Base-by-base conservation (phyloP, 495 filamentous ascomycete genomes). In the Aspergillus hancockii region DNA sequence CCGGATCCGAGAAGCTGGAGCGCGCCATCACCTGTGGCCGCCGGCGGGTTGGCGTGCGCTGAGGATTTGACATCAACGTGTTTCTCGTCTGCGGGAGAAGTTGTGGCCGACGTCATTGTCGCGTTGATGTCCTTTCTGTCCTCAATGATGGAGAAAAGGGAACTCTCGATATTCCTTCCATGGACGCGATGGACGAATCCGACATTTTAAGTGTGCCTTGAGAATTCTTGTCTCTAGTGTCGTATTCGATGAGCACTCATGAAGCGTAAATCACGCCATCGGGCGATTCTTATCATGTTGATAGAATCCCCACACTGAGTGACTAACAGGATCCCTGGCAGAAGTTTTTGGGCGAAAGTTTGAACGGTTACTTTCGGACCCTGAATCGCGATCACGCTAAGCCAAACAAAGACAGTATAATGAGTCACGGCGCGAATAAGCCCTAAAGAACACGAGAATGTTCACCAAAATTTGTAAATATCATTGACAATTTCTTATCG, bases 1-100 rank as follows among this genome's bases (percentile, higher is more conserved):
- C 55, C 49, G 18, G 49, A 38, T 21, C 32, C 56, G 1, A 58
- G 38, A 23, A 58, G 34, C 21, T 58, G 34, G 10, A 58, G 56
- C 7, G 56, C 56, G 23, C 49, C 56, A 52, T 58, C 56, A 21
- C 51, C 51, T 8, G 19, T 25, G 14, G 18, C 10, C 18, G 32
- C 6, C 4, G 51, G 16, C 19, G 19, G 22, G 16, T 41, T 25
- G 3, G 8, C 6, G 21, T 18, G 21, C 19, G 19, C 7, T 10
- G 21, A 23, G 16, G 32, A 23, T 53, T 53, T 53, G 32, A 14
- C 9, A 19, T 36, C 19, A 16, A 23, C 16, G 3, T 53, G 34
- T 25, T 53, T 53, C 38, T 53, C 51, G 10, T 22, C 38, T 13
- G 43, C 19, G 19, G 43, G 16, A 10, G 13, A 3, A 21, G 3